Evolutionary conservation across 2,329 filamentous ascomycete species (phyloP), one percentile per base, ranked within the genome.

Genomic region (Alternaria sp.): DNA sequence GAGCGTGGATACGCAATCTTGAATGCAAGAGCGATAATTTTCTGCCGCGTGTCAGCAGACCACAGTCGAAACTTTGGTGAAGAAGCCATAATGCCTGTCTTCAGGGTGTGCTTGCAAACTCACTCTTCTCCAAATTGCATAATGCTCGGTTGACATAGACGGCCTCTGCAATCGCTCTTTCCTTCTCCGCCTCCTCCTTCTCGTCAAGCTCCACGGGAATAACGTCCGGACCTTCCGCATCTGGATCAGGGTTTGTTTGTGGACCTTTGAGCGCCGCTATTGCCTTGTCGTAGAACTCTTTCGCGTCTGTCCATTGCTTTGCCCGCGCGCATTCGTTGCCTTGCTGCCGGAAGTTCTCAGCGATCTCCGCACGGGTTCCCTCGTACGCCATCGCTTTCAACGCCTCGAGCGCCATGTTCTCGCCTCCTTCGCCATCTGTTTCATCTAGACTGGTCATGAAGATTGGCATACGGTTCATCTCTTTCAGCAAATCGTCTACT

Each of bases 381-480:
- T 99, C 96, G 77, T 97, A 97, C 28, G 93, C 93, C 43, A 99
- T 84, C 0, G 96, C 95, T 77, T 92, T 91, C 64, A 99, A 86
- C 1, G 96, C 96, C 72, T 96, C 93, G 1, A 97, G 85, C 70
- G 92, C 89, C 65, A 91, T 85, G 75, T 97, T 97, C 68, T 96
- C 91, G 72, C 92, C 86, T 61, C 86, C 84, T 65, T 85, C 84
- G 61, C 85, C 86, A 57, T 85, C 85, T 12, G 85, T 86, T 62
- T 87, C 86, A 62, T 87, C 92, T 32, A 97, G 86, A 70, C 92
- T 90, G 28, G 93, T 98, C 96, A 99, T 99, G 85, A 99, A 99
- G 40, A 99, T 86, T 7, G 96, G 96, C 51, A 87, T 86, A 68
- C 89, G 88, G 74, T 91, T 91, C 81, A 92, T 84, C 72, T 90